Evolutionary conservation across 768 basidiomycete genomes (phyloP).

Genomic region (Leccinum sublutescens): DNA sequence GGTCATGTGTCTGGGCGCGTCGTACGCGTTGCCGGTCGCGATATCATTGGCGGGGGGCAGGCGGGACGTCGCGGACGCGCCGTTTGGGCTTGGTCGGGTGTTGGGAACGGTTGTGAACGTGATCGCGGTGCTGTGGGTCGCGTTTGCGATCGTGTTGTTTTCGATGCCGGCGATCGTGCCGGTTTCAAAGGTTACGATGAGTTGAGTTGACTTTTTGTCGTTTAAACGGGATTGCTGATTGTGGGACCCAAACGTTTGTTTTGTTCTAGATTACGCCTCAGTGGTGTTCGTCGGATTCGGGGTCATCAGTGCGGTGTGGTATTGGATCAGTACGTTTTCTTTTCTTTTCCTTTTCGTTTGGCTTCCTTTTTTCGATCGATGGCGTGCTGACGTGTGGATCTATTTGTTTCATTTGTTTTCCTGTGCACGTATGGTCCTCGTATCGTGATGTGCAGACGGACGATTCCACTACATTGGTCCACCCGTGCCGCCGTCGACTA

Average conservation of each 20-base stretch:
- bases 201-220: conserved; percentile 14
- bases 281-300: conserved; percentile 67
- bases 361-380: neutral
- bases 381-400: conserved; percentile 1
- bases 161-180: conserved; percentile 67
- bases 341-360: too few species aligned
- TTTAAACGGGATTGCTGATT: neutral
- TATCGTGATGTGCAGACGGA: conserved; percentile 34
- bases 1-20: conserved; percentile 64
- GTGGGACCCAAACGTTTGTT: neutral
- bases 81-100: conserved; percentile 46
- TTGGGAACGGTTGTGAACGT: conserved; percentile 47
- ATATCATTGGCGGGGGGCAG: conserved; percentile 49
- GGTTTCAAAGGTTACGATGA: conserved; percentile 50
- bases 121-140: conserved; percentile 56
- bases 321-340: conserved; percentile 43
- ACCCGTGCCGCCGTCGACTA: conserved; percentile 32
- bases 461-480: conserved; percentile 45
- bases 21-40: conserved; percentile 60
- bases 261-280: conserved; percentile 55
- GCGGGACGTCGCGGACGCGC: conserved; percentile 45
- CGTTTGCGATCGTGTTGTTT: conserved; percentile 62
- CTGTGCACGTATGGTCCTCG: neutral
- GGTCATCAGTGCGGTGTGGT: conserved; percentile 58
- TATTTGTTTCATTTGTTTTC: too few species aligned